phyloP scores from a whole-genome alignment of 2,329 filamentous ascomycete genomes.

The Pseudofabraea citricarpa region DNA sequence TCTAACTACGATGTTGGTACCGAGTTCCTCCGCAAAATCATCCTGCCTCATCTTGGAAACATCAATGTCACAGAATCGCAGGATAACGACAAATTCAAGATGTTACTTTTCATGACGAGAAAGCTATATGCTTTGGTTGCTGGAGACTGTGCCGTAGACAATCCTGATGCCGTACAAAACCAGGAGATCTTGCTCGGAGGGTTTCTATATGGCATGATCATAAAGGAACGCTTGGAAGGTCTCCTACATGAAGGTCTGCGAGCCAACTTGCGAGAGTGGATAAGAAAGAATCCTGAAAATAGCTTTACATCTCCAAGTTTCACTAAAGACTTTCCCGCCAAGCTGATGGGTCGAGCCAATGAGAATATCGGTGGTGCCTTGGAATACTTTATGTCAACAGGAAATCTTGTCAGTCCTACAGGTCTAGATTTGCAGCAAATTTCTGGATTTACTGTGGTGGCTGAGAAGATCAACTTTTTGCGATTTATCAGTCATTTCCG shows the following conservation, averaged over 20 bases:
- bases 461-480: conserved; percentile 98
- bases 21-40: conserved; percentile 85
- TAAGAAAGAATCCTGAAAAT: conserved; percentile 52
- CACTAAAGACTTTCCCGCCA: conserved; percentile 70
- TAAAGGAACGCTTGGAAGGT: conserved; percentile 93
- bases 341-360: conserved; percentile 75
- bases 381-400: conserved; percentile 95
- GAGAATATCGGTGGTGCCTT: conserved; percentile 83
- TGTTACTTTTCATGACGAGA: conserved; percentile 92
- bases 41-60: conserved; percentile 87
- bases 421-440: conserved; percentile 92
- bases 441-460: conserved; percentile 92
- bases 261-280: conserved; percentile 49
- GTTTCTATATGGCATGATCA: conserved; percentile 88
- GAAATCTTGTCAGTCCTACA: conserved; percentile 85
- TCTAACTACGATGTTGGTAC: conserved; percentile 85
- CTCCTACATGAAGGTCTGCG: conserved; percentile 60
- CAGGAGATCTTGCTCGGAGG: conserved; percentile 93
- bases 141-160: conserved; percentile 88
- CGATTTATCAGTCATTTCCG: conserved; percentile 98
- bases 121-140: conserved; percentile 93
- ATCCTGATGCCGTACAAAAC: conserved; percentile 93
- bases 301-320: conserved; percentile 77
- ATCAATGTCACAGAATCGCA: conserved; percentile 78
- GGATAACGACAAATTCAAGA: conserved; percentile 87